Conservation (phyloP, 106 monocot species). For the Xerophyta viscosa region DNA sequence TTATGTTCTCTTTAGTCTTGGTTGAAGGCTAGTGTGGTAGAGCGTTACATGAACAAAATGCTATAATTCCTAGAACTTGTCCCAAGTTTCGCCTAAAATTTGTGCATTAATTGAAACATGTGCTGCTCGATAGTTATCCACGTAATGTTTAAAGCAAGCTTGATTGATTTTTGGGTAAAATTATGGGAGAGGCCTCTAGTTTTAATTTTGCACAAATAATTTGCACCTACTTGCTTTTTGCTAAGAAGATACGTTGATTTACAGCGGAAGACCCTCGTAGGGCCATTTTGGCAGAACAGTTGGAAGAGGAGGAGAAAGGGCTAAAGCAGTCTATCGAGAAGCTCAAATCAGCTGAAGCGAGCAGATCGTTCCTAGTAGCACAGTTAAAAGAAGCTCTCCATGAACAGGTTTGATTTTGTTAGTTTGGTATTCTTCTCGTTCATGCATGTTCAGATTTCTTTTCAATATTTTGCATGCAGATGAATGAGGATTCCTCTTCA, state of each 20-base stretch:
- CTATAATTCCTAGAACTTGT: too few relatives aligned
- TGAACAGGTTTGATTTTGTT: conserved; percentile 62
- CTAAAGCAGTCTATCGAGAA: conserved; percentile 69
- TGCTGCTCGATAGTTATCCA: too few relatives aligned
- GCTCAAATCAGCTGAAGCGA: conserved; percentile 55
- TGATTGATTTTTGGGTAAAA: too few relatives aligned
- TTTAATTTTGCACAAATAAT: neutral
- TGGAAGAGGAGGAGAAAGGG: conserved; percentile 52
- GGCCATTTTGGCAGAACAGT: conserved; percentile 44
- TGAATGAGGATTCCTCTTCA: conserved; percentile 9
- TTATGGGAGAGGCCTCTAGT: too few relatives aligned
- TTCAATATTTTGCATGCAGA: conserved; percentile 17
- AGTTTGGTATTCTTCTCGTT: neutral
- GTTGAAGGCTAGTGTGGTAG: too few relatives aligned
- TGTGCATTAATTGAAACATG: too few relatives aligned
- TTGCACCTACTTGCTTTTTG: neutral
- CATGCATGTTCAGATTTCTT: conserved; percentile 11
- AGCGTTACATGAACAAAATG: too few relatives aligned
- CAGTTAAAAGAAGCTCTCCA: conserved; percentile 69
- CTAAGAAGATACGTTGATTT: conserved; percentile 9
- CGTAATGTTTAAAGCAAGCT: too few relatives aligned
- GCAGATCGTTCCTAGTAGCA: conserved; percentile 52
- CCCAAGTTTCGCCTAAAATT: too few relatives aligned
- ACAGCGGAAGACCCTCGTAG: conserved; percentile 63
- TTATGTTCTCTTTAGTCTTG: too few relatives aligned